These are phyloP conservation scores for Monilinia fructicola DNA, from an alignment of 2,329 filamentous ascomycete genomes.

Conservation along the genomic window DNA sequence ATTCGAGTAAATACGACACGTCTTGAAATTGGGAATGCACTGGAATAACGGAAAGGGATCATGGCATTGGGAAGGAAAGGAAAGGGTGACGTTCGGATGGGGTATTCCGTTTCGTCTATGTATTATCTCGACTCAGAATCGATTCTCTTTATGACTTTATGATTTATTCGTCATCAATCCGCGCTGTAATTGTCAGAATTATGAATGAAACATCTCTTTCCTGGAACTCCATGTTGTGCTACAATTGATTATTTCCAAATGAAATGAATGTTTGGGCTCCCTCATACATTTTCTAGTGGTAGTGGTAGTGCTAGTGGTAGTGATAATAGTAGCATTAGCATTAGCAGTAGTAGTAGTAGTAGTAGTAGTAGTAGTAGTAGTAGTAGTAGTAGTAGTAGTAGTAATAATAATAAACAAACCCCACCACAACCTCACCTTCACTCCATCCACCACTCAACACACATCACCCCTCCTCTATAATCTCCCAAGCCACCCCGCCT, in stretches of 20 bases:
- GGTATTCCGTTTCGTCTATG: conserved; percentile 23
- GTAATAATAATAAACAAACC: no score
- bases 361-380: no score
- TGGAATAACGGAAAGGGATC: conserved; percentile 12
- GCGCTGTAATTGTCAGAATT: background rate
- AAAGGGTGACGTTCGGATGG: conserved; percentile 10
- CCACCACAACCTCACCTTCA: no score
- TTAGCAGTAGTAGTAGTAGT: no score
- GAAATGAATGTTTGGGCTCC: no score
- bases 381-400: no score
- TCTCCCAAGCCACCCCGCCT: background rate
- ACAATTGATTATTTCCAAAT: no score
- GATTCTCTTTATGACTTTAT: conserved; percentile 17
- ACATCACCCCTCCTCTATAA: background rate
- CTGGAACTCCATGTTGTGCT: no score
- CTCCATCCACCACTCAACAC: no score
- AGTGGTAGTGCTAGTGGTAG: no score
- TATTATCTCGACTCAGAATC: conserved; percentile 21
- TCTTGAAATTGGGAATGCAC: conserved; percentile 6
- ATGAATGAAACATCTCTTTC: background rate
- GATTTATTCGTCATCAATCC: conserved; percentile 15
- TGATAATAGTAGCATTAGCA: no score
- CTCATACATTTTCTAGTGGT: no score
- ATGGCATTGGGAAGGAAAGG: conserved; percentile 16
- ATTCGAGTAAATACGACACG: conserved; percentile 53